Evolutionary conservation across 495 filamentous ascomycete species (phyloP), one percentile per base, ranked within the genome.

Genomic region (Pseudoneurospora amorphoporcata): DNA sequence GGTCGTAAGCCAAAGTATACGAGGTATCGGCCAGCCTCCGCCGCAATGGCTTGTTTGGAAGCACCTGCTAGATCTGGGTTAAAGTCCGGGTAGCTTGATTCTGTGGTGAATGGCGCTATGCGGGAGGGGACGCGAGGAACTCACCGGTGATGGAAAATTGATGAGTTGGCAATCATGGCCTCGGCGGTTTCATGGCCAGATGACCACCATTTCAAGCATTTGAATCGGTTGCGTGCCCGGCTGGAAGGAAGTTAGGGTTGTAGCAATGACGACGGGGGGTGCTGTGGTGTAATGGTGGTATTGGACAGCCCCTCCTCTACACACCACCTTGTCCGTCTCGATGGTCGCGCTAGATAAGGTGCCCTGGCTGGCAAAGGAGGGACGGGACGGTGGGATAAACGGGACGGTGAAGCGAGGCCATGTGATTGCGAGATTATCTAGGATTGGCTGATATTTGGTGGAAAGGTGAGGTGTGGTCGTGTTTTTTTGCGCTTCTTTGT

Each of bases 91-190:
- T n/a, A 65, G 70, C 41, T 72, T 70, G 69, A 29, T 45, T 61
- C 58, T 39, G 19, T 37, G 42, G 74, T 40, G 37, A 29, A 72
- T 39, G 74, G 68, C 68, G 45, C 69, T 74, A 73, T 65, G 53
- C 53, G 53, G 29, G 29, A 61, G 29, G 23, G 23, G 42, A 43
- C 17, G 39, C 69, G 29, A 40, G n/a, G 8, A 16, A 17, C 72
- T 76, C 76, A 78, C 76, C 76, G 76, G 76, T 73, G 68, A 43
- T 53, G 41, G 68, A 68, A 70, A 61, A 0, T 77, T 78, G 76
- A 78, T 78, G 76, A 76, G 76, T 77, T 78, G 76, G 73, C 76
- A 78, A 70, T 76, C 72, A 58, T 68, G 68, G 72, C 69, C 68
- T 43, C 35, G 35, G 70, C 35, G 42, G 43, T 39, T 45, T 65